A percentile compares a stretch with the other conserved stretches of the same genome.
Evolutionary conservation across 2,329 filamentous ascomycete genomes (phyloP).

Genomic region (Aureobasidium mangrovei): DNA sequence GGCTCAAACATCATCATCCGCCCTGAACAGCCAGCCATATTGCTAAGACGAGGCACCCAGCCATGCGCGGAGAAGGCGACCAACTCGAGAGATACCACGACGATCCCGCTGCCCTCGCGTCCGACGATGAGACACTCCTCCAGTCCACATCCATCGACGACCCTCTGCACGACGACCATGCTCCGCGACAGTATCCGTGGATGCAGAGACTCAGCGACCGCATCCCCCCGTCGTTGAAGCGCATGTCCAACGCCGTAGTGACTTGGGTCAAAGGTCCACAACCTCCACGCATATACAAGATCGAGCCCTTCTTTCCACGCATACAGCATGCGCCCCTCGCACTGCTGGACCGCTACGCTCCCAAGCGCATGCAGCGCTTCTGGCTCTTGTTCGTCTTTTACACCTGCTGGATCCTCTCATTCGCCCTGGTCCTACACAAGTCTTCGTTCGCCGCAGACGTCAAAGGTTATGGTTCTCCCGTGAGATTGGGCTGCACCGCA

Average conservation of each 20-base stretch:
- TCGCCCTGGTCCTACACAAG: slow-evolving; percentile 58
- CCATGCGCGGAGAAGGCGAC: slow-evolving; percentile 15
- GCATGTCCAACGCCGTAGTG: slow-evolving; percentile 11
- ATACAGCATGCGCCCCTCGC: slow-evolving; percentile 59
- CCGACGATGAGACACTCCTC: slow-evolving; percentile 23
- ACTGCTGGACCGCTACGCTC: slow-evolving; percentile 54
- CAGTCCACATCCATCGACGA: slow-evolving; percentile 21
- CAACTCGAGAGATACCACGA: slow-evolving; percentile 24
- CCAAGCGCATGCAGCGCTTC: slow-evolving; percentile 50
- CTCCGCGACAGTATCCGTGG: slow-evolving; percentile 18
- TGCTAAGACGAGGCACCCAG: slow-evolving; percentile 16
- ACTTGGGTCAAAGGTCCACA: slow-evolving; percentile 43
- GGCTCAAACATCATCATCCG: not conserved
- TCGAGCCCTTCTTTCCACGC: slow-evolving; percentile 49
- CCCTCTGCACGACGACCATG: slow-evolving; percentile 6
- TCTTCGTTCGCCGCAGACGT: slow-evolving; percentile 54
- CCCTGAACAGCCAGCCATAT: not conserved
- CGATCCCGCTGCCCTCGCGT: slow-evolving; percentile 14
- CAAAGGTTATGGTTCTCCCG: slow-evolving; percentile 57
- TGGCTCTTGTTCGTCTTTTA: slow-evolving; percentile 52
- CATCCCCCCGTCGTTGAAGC: slow-evolving; percentile 22
- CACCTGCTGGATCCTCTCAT: slow-evolving; percentile 59
- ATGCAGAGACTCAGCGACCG: slow-evolving; percentile 19
- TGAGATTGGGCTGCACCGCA: slow-evolving; percentile 56
- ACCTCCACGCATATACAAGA: slow-evolving; percentile 40